These are phyloP conservation scores for Amanita inopinata DNA, from an alignment of 768 basidiomycete genomes.

Conservation along the genomic window DNA sequence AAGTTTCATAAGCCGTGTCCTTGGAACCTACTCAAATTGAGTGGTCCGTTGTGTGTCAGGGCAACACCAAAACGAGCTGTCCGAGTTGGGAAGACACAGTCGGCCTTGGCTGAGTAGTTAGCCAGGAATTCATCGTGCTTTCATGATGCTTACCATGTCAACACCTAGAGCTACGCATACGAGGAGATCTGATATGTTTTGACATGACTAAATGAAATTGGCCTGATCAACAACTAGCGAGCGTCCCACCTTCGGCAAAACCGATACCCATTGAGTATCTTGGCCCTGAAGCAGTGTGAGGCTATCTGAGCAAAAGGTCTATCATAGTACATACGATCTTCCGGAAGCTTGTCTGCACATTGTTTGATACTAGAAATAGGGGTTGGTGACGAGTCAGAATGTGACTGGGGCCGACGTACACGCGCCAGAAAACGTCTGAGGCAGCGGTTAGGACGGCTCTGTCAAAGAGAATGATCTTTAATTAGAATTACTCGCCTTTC, in stretches of 20 bases:
- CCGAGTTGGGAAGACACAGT: conserved; percentile 89
- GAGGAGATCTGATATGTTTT: conserved; percentile 50
- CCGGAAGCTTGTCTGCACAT: conserved; percentile 70
- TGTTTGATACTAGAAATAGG: conserved; percentile 54
- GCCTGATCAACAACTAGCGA: conserved; percentile 3
- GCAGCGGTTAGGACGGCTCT: not conserved
- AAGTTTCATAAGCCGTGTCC: not conserved
- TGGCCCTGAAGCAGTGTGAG: conserved; percentile 43
- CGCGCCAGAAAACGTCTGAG: conserved; percentile 76
- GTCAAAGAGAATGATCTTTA: not conserved
- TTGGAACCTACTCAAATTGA: conserved; percentile 62
- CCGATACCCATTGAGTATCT: conserved; percentile 91
- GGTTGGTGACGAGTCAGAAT: not conserved
- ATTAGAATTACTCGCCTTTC: conserved; percentile 48
- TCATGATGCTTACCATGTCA: conserved; percentile 63
- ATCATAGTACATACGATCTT: conserved; percentile 47
- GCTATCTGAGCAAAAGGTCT: not conserved
- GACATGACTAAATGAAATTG: not conserved
- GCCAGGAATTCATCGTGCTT: not conserved
- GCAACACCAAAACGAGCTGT: conserved; percentile 90
- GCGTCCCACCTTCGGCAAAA: conserved; percentile 69
- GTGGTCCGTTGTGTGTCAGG: conserved; percentile 67
- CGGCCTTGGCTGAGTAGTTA: conserved; percentile 42
- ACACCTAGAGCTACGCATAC: conserved; percentile 89
- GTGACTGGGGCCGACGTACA: conserved; percentile 37